A percentile compares a stretch with the other conserved stretches of the same genome.
phyloP scores from a whole-genome alignment of 2,329 filamentous ascomycete genomes.

The Beauveria asiatica region DNA sequence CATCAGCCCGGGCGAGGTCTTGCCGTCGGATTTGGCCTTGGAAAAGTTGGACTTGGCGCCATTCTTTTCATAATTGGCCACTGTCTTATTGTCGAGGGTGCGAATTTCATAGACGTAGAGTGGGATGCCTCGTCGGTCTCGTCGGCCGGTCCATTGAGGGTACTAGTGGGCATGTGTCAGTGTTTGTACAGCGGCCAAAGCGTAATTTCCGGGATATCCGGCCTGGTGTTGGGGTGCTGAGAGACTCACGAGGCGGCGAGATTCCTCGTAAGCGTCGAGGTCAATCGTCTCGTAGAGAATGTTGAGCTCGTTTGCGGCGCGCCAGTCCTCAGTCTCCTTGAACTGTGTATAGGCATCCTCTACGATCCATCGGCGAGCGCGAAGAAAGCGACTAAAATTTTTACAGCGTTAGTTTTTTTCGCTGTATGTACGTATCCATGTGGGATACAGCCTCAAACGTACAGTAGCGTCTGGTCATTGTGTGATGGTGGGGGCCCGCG shows the following conservation, averaged over 20 bases:
- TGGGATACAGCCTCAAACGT: slow-evolving; percentile 12
- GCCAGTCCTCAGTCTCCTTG: slow-evolving; percentile 10
- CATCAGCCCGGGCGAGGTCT: slow-evolving; percentile 65
- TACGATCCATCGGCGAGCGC: slow-evolving; percentile 3
- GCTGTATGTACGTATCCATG: neutral
- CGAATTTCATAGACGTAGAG: slow-evolving; percentile 86
- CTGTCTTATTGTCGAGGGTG: slow-evolving; percentile 72
- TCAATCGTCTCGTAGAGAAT: slow-evolving; percentile 11
- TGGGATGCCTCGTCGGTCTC: slow-evolving; percentile 84
- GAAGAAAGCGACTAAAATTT: slow-evolving; percentile 5
- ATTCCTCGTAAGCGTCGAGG: slow-evolving; percentile 30
- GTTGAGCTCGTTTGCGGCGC: slow-evolving; percentile 9
- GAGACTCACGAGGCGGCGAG: slow-evolving; percentile 58
- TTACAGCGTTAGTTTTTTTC: neutral
- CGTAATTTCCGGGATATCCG: slow-evolving; percentile 1
- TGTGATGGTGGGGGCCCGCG: slow-evolving; percentile 52
- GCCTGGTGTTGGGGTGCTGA: slow-evolving; percentile 1
- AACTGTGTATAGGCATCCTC: slow-evolving; percentile 7
- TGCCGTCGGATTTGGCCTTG: slow-evolving; percentile 56
- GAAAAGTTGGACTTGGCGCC: slow-evolving; percentile 46
- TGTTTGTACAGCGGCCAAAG: neutral
- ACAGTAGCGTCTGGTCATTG: slow-evolving; percentile 67
- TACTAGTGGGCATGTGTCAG: slow-evolving; percentile 46
- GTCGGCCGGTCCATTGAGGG: slow-evolving; percentile 88
- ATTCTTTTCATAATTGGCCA: slow-evolving; percentile 67